These are phyloP conservation scores for Ascosphaera aggregata DNA, from an alignment of 2,329 filamentous ascomycete species.

Conservation along the genomic window DNA sequence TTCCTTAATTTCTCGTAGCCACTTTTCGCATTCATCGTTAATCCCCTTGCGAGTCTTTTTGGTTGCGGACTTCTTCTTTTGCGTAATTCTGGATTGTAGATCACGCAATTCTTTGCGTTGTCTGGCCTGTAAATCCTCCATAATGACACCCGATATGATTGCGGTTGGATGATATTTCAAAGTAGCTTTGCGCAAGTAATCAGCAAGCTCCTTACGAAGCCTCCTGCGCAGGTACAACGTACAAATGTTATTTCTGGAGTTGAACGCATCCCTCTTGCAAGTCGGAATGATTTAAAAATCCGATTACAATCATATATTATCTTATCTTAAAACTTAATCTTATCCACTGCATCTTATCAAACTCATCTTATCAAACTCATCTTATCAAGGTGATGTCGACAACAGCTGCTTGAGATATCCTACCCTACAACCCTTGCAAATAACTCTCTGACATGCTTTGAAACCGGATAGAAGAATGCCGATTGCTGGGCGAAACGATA, in stretches of 20 bases:
- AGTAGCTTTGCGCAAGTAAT: neutral
- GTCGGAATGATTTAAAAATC: too few relatives aligned
- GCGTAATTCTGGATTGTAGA: constrained; percentile 61
- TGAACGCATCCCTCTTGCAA: too few relatives aligned
- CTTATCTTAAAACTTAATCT: neutral
- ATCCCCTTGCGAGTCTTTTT: constrained; percentile 55
- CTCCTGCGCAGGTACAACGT: too few relatives aligned
- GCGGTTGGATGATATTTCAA: too few relatives aligned
- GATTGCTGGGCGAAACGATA: too few relatives aligned
- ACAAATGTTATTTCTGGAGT: too few relatives aligned
- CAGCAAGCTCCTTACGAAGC: neutral
- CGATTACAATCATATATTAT: neutral
- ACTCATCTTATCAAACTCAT: neutral
- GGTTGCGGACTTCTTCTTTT: constrained; percentile 90
- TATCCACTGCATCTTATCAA: neutral
- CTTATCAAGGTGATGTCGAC: too few relatives aligned
- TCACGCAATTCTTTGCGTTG: constrained; percentile 82
- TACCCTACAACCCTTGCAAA: too few relatives aligned
- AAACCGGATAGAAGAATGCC: too few relatives aligned
- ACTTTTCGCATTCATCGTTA: constrained; percentile 37
- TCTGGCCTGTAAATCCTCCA: constrained; percentile 55
- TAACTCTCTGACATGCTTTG: too few relatives aligned
- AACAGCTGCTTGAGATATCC: too few relatives aligned
- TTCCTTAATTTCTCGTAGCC: constrained; percentile 32
- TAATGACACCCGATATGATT: constrained; percentile 12